Base-by-base conservation (phyloP, 306 rosid genomes). In the Quercus rubra region DNA sequence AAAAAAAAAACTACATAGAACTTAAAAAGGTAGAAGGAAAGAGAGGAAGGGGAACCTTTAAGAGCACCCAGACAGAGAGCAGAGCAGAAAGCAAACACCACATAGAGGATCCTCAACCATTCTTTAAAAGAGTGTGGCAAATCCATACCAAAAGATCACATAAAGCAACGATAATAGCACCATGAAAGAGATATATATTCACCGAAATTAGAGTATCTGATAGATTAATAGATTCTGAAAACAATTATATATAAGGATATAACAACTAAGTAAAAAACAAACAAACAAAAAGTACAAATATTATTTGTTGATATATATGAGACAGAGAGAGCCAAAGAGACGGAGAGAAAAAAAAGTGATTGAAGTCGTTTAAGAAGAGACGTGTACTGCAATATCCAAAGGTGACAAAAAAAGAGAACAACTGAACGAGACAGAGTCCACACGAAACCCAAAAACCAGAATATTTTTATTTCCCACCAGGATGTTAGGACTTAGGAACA, bases 11-110 rank as follows among this genome's bases (percentile, higher is more conserved):
- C 31, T 49, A 51, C 28, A 55, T n/a, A 68, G 73, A 6, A 55
- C 11, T 21, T 2, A 5, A 35, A 35, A 56, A 3, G 12, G 46
- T 18, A 81, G 38, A 71, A 74, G 38, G 35, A 84, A 70, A 49
- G 57, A 30, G 7, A 74, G 62, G 62, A 70, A 55, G 80, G 35
- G 54, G n/a, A 83, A 93, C 98, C 94, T 93, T 93, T 93, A 31
- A 91, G 75, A 55, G 91, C 94, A 35, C 98, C 98, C 49, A 83
- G 82, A 79, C 77, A 79, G 78, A 93, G 79, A 80, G 97, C 97
- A 79, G 83, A 90, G 84, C 80, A 78, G 82, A 93, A 93, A 1
- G 86, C 92, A 73, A 88, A 83, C 17, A 83, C 87, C 73, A 93
- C 92, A 81, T 88, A 93, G 74, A 67, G 62, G 84, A 80, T 55